Percentiles rank a stretch among this genome's conserved stretches.
These are phyloP conservation scores for Tricholoma bakamatsutake DNA, from an alignment of 768 basidiomycete genomes.

Conservation along the genomic window DNA sequence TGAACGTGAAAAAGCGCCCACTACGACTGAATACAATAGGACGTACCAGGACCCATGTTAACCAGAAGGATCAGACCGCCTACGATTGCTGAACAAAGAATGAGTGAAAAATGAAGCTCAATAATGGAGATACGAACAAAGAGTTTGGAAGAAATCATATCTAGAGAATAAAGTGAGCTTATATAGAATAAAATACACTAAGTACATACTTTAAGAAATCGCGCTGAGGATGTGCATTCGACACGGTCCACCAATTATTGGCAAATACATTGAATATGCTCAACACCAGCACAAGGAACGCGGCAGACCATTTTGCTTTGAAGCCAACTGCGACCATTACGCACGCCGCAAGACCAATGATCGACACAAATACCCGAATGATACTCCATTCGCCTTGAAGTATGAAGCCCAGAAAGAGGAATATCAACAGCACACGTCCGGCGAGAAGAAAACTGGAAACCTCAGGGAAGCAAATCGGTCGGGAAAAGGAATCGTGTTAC, in stretches of 20 bases:
- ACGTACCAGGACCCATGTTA: constrained; percentile 92
- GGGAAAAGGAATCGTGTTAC: constrained; percentile 15
- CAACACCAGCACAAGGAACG: constrained; percentile 88
- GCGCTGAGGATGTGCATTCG: constrained; percentile 87
- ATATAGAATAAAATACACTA: background rate
- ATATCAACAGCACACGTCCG: constrained; percentile 94
- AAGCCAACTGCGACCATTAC: constrained; percentile 97
- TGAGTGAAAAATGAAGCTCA: constrained; percentile 4
- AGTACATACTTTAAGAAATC: constrained; percentile 93
- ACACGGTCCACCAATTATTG: constrained; percentile 98
- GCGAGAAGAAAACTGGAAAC: constrained; percentile 84
- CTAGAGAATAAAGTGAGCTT: constrained; percentile 33
- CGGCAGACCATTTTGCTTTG: constrained; percentile 98
- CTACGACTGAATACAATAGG: background rate
- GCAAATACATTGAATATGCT: constrained; percentile 96
- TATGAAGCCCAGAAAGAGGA: constrained; percentile 98
- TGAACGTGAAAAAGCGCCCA: constrained; percentile 7
- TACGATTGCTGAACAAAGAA: constrained; percentile 61
- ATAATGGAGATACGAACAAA: constrained; percentile 42
- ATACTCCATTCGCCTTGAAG: constrained; percentile 90
- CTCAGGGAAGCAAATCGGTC: background rate
- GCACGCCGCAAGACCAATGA: constrained; percentile 89
- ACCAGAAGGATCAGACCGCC: constrained; percentile 96
- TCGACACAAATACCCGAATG: constrained; percentile 78
- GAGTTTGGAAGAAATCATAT: constrained; percentile 99